Percentiles rank a stretch among this genome's conserved stretches.
Conservation (phyloP, 768 basidiomycete species). For the Porphyrellus cyaneotinctus region DNA sequence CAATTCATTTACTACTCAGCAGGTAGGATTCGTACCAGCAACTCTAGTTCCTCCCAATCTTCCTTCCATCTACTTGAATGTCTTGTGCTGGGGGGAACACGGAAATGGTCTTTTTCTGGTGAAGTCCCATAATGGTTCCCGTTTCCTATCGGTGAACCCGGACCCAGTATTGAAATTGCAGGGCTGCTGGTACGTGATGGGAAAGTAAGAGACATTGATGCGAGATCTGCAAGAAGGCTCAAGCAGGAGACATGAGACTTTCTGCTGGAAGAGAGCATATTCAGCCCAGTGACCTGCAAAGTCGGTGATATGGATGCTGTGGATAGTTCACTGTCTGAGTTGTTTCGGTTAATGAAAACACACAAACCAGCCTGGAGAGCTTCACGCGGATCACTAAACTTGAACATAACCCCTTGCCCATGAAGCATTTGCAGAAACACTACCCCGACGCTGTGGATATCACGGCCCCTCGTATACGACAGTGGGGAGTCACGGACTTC, state of each 20-base stretch:
- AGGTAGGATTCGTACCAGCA: conserved; percentile 46
- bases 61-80: conserved; percentile 82
- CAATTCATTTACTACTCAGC: not conserved
- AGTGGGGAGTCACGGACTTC: conserved; percentile 78
- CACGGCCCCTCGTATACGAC: conserved; percentile 71
- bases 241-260: conserved; percentile 55
- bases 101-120: conserved; percentile 66
- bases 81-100: conserved; percentile 34
- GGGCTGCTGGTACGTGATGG: conserved; percentile 15
- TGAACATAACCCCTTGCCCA: conserved; percentile 63
- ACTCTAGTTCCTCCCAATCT: conserved; percentile 91
- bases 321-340: not conserved
- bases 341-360: not conserved
- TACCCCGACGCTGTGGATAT: conserved; percentile 79
- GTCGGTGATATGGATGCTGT: conserved; percentile 51
- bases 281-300: conserved; percentile 48
- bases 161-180: conserved; percentile 22
- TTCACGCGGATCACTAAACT: conserved; percentile 50
- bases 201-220: conserved; percentile 36
- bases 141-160: conserved; percentile 49
- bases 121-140: conserved; percentile 41
- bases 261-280: conserved; percentile 58
- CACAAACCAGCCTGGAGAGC: conserved; percentile 53
- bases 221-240: conserved; percentile 54
- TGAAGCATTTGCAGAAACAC: conserved; percentile 81